Conservation (phyloP, 139 green algal species). For the Bryopsis sp. region DNA sequence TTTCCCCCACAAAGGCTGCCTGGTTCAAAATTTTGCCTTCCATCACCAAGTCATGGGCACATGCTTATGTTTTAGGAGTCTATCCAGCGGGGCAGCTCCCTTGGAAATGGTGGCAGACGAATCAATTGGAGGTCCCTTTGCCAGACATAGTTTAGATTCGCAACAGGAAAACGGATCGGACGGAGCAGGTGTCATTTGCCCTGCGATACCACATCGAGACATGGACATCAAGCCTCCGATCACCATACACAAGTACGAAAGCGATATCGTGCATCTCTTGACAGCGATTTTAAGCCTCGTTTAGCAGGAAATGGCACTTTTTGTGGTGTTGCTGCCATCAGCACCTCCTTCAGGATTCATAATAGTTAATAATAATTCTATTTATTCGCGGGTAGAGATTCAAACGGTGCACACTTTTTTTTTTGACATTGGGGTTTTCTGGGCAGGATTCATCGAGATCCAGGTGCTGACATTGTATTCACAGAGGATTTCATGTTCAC, state of each 20-base stretch:
- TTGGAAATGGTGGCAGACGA: too few relatives aligned
- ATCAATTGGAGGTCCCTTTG: not conserved
- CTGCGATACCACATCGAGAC: slow-evolving; percentile 5
- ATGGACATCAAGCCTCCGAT: not conserved
- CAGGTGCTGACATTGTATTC: not conserved
- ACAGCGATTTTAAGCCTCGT: too few relatives aligned
- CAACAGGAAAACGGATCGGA: not conserved
- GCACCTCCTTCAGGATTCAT: too few relatives aligned
- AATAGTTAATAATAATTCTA: too few relatives aligned
- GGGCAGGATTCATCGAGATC: not conserved
- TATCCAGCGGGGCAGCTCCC: too few relatives aligned
- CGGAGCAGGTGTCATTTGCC: not conserved
- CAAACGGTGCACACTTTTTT: too few relatives aligned
- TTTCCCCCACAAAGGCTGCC: too few relatives aligned
- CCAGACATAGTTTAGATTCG: not conserved
- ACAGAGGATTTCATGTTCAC: slow-evolving; percentile 1
- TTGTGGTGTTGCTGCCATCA: too few relatives aligned
- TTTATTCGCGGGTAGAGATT: too few relatives aligned
- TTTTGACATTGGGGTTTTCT: not conserved
- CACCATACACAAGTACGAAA: not conserved
- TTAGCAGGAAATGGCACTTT: too few relatives aligned
- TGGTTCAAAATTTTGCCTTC: not conserved
- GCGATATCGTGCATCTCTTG: not conserved
- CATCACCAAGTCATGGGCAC: not conserved
- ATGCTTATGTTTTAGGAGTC: too few relatives aligned